These are phyloP conservation scores for Ogataea trehaloabstinens DNA, from an alignment of 805 yeast species.

Conservation along the genomic window DNA sequence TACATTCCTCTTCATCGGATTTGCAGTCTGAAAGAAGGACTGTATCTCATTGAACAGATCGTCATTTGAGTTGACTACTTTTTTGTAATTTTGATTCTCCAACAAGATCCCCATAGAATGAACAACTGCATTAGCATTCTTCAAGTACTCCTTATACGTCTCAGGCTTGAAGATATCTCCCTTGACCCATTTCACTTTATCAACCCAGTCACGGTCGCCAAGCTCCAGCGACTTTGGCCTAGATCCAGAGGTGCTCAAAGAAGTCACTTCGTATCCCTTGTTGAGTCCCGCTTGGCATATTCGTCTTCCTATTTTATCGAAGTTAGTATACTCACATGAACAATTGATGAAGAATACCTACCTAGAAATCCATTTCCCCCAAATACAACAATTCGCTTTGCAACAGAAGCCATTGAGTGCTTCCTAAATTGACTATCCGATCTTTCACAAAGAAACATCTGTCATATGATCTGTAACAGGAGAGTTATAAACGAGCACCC, in stretches of 20 bases:
- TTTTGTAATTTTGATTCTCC: conserved; percentile 69
- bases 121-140: conserved; percentile 63
- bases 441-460: too few species aligned
- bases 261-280: conserved; percentile 63
- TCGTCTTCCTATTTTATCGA: conserved; percentile 45
- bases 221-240: conserved; percentile 39
- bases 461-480: too few species aligned
- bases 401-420: conserved; percentile 8
- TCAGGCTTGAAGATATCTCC: conserved; percentile 69
- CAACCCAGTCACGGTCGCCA: conserved; percentile 45
- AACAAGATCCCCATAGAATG: conserved; percentile 79
- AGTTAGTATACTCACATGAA: conserved; percentile 1
- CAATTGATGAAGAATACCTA: conserved; percentile 14
- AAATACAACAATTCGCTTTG: conserved; percentile 51
- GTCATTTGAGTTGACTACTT: conserved; percentile 36
- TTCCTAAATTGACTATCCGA: too few species aligned
- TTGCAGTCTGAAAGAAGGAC: conserved; percentile 47
- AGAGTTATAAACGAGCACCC: too few species aligned
- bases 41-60: conserved; percentile 34
- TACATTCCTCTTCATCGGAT: conserved; percentile 56
- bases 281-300: conserved; percentile 68
- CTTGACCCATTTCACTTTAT: conserved; percentile 59
- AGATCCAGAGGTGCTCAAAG: conserved; percentile 57
- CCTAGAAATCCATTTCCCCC: conserved; percentile 89
- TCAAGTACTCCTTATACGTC: conserved; percentile 48